A percentile compares a stretch with the other conserved stretches of the same genome.
phyloP scores from a whole-genome alignment of 2,329 filamentous ascomycete species.

The Thielaviopsis cerberus region DNA sequence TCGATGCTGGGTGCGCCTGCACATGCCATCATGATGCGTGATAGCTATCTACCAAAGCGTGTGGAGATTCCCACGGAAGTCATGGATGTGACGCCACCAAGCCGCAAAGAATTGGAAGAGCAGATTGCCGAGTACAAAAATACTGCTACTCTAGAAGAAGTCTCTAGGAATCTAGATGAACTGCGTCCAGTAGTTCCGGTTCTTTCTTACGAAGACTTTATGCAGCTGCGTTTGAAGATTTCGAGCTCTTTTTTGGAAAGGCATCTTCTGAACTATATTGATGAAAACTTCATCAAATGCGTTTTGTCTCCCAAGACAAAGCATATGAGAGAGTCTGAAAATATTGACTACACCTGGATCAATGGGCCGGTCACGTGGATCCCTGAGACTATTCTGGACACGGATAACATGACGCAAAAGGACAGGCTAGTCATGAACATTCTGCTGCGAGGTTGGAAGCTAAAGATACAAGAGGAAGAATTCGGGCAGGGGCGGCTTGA shows the following conservation, averaged over 20 bases:
- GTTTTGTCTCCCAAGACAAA: conserved; percentile 1
- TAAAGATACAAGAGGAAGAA: conserved; percentile 28
- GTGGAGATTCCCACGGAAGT: not conserved
- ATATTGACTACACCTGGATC: conserved; percentile 24
- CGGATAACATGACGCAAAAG: conserved; percentile 19
- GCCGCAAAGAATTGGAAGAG: conserved; percentile 18
- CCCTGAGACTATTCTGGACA: conserved; percentile 15
- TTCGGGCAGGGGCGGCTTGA: conserved; percentile 24
- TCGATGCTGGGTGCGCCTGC: conserved; percentile 21
- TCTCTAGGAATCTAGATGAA: conserved; percentile 28
- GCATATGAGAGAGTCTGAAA: conserved; percentile 3
- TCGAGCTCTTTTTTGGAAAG: conserved; percentile 28
- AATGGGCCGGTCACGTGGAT: conserved; percentile 24
- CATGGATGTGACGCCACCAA: conserved; percentile 9
- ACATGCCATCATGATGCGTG: conserved; percentile 29
- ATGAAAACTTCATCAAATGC: not conserved
- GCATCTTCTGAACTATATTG: conserved; percentile 27
- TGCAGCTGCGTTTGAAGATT: conserved; percentile 22
- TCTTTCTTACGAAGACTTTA: conserved; percentile 24
- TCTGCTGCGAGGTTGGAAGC: conserved; percentile 30
- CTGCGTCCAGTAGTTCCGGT: conserved; percentile 25
- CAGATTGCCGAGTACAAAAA: not conserved
- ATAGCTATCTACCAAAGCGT: conserved; percentile 13
- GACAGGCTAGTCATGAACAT: conserved; percentile 24
- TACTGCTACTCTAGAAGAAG: conserved; percentile 18